Base-by-base conservation (phyloP, 2,329 filamentous ascomycete genomes). In the Beauveria scarabaeidicola region DNA sequence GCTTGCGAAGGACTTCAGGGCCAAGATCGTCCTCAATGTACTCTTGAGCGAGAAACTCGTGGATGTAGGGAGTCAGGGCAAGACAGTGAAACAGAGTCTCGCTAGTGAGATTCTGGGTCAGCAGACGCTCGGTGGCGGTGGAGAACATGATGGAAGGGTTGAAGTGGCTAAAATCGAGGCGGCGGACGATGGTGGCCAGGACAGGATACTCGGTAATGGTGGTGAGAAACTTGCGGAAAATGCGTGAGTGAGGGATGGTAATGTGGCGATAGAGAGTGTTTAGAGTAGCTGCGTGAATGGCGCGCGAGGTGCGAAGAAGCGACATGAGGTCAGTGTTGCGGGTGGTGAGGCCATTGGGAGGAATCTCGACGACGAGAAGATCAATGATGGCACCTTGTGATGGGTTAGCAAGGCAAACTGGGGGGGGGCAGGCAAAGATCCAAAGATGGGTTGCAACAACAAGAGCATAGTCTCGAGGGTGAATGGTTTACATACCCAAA, bases 81-180 rank as follows among this genome's bases (percentile, higher is more conserved):
- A 94, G 76, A 69, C 88, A 91, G 70, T 85, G 79, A 56, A 87
- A 74, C 52, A 94, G 78, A 5, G 89, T 93, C 68, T 84, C 82
- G 15, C 87, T 79, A 21, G 89, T 93, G 66, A 94, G 73, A 73
- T 92, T 91, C 68, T 84, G 84, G 60, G 89, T 89, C 72, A 88
- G 82, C 23, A 82, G 81, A 61, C 90, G 86, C 80, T 91, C 87
- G 70, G 85, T 84, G 64, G 85, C 87, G 17, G 87, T 90, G 62
- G 83, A 82, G 68, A 91, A 91, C 63, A 91, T 79, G 59, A 88
- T 87, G 58, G 88, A 85, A 23, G 89, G 89, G 70, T 90, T 92
- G 74, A 92, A 92, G 76, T 92, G 89, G 63, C 88, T 91, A 68
- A 94, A 92, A 74, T 94, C 90, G 50, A 93, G 77, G 54, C 90